Conservation (phyloP, 805 yeast species). For the Candida manassasensis region DNA sequence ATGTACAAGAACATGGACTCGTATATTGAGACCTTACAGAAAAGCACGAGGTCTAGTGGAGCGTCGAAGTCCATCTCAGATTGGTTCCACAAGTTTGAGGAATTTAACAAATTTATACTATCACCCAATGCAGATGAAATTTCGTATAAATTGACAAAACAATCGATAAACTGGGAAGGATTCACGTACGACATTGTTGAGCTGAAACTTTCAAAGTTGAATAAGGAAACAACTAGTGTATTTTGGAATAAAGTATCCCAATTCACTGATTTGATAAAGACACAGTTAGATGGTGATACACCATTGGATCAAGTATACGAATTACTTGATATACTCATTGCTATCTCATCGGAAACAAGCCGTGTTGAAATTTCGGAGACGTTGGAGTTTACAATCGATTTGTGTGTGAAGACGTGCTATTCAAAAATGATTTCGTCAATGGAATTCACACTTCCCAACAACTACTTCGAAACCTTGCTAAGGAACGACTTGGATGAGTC, state of each 20-base stretch:
- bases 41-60: constrained; percentile 1
- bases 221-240: constrained; percentile 5
- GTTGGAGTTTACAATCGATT: neutral
- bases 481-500: neutral
- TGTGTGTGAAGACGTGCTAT: neutral
- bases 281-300: neutral
- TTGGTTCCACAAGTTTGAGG: constrained; percentile 7
- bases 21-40: constrained; percentile 19
- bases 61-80: constrained; percentile 1
- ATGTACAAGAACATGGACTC: constrained; percentile 25
- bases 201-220: constrained; percentile 12
- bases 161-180: constrained; percentile 13
- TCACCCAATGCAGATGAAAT: constrained; percentile 5
- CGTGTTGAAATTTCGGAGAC: neutral
- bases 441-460: neutral
- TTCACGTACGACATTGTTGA: constrained; percentile 13
- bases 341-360: neutral
- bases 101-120: constrained; percentile 3
- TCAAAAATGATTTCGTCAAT: neutral
- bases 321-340: neutral
- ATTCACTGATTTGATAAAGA: constrained; percentile 7
- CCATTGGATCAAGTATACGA: neutral
- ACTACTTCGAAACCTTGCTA: neutral
- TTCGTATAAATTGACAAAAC: constrained; percentile 4
- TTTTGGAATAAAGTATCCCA: constrained; percentile 11